Evolutionary conservation across 257 asterid genomes (phyloP), one percentile per base, ranked within the genome.

Genomic region (Pogostemon cablin): DNA sequence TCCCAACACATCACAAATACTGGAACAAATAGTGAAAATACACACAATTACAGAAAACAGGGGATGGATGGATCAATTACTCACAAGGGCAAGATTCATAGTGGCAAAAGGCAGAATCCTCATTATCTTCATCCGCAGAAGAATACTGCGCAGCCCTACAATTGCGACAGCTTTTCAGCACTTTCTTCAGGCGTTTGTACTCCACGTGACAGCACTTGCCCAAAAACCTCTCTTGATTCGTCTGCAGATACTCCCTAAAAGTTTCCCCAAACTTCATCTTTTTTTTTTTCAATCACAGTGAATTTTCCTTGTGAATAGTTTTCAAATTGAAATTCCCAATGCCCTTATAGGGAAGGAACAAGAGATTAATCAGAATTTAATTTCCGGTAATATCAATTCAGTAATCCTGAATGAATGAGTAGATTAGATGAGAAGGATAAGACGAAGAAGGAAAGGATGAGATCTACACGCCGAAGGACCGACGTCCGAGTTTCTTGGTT

Each of bases 241-340:
- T 81, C 72, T 89, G 85, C 15, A 86, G 47, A 80, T 82, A 91
- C 79, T 86, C 96, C 8, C 78, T 77, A 58, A 87, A 91, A 11
- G 88, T 83, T 73, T 87, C 95, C 74, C 98, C 98, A 71, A 91
- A 91, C 80, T 91, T 91, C 98, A 90, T 90, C 78, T 66, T 58
- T 55, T 50, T 40, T 35, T 9, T 67, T 15, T 20, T 15, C 9
- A 3, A 5, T 64, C 43, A 41, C 75, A 78, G 25, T 47, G 3
- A 17, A 67, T 20, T 12, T 25, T n/a, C 5, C 34, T 50, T 9
- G 61, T 12, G 8, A 25, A 25, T 25, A 25, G 1, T 25, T 25
- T 25, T 25, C 32, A 25, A 25, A 25, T 25, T 25, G 32, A 25
- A 25, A 25, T 25, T 25, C 32, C 32, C 32, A 25, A 25, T 25